Evolutionary conservation across 768 basidiomycete species (phyloP).

Genomic region (Mrakia hoshinonis): DNA sequence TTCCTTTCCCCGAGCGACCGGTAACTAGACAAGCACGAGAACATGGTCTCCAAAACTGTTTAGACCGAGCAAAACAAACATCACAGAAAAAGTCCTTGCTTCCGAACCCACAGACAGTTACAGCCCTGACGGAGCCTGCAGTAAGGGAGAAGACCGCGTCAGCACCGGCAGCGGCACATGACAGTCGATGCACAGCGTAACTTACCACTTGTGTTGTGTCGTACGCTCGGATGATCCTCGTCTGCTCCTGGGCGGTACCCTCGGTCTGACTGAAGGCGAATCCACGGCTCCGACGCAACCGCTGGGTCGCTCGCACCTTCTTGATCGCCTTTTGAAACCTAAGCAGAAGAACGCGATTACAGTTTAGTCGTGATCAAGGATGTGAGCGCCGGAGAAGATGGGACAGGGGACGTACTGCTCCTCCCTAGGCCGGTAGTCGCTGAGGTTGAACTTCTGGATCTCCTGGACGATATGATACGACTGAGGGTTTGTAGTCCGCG

Average conservation of each 20-base stretch:
- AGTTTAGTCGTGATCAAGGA: neutral
- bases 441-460: conserved; percentile 43
- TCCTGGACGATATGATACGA: conserved; percentile 99
- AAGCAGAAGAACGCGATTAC: conserved; percentile 16
- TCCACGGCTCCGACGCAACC: conserved; percentile 90
- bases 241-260: conserved; percentile 75
- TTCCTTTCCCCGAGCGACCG: too few species aligned
- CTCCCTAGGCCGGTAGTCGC: conserved; percentile 77
- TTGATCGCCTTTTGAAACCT: conserved; percentile 99
- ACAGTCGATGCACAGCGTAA: neutral
- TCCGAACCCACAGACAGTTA: neutral
- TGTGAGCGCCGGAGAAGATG: conserved; percentile 38
- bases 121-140: neutral
- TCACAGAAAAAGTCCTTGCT: too few species aligned
- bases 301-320: conserved; percentile 96
- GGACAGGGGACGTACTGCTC: conserved; percentile 59
- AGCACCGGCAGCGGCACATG: neutral
- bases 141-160: neutral
- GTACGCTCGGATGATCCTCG: conserved; percentile 72
- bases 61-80: too few species aligned
- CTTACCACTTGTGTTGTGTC: conserved; percentile 59
- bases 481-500: conserved; percentile 75
- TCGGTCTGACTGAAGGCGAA: conserved; percentile 99
- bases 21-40: too few species aligned
- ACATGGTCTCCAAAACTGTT: too few species aligned